Evolutionary conservation across 2,329 filamentous ascomycete genomes (phyloP), one percentile per base, ranked within the genome.

Genomic region (Aspergillus sp.): DNA sequence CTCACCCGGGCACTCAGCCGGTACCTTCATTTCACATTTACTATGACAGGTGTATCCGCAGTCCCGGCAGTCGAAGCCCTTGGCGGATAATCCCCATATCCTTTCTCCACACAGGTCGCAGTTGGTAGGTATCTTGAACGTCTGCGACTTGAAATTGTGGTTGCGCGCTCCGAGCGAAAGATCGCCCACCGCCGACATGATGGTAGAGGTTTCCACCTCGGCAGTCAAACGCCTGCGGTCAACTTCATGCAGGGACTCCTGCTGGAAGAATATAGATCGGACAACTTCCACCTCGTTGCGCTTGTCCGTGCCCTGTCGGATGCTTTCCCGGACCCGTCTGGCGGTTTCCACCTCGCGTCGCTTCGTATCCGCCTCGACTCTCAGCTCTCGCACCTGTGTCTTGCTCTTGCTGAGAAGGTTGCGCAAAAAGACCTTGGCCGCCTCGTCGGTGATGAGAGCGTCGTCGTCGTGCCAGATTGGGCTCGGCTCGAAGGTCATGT

Each of bases 21-120:
- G 92, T 0, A 98, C 95, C 78, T 98, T 99, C 89, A 99, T 95
- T 80, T 99, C 92, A 75, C 95, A 99, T 79, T 99, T 99, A 81
- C 89, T 96, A 78, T 99, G 95, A 73, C 95, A 99, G 2, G 93
- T 97, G 78, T 97, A 99, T 36, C 96, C 95, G 71, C 95, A 99
- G 75, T 98, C 94, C 68, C 90, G 87, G 72, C 95, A 99, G 74
- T 96, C 93, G 72, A 96, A 96, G 0, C 95, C 95, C 78, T 99
- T 99, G 39, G 95, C 94, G 30, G 92, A 96, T 42, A 99, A 77
- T 0, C 95, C 95, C 95, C 95, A 99, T 74, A 99, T 96, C 27
- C 95, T 87, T 73, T 99, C 95, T 17, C 93, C 93, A 69, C 95
- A 99, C 11, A 97, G 84, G 75, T 99, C 95, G 79, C 95, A 99